Percentiles rank a stretch among this genome's conserved stretches.
Evolutionary conservation across 2,329 filamentous ascomycete genomes (phyloP).

Genomic region (Neodidymelliopsis sp.): DNA sequence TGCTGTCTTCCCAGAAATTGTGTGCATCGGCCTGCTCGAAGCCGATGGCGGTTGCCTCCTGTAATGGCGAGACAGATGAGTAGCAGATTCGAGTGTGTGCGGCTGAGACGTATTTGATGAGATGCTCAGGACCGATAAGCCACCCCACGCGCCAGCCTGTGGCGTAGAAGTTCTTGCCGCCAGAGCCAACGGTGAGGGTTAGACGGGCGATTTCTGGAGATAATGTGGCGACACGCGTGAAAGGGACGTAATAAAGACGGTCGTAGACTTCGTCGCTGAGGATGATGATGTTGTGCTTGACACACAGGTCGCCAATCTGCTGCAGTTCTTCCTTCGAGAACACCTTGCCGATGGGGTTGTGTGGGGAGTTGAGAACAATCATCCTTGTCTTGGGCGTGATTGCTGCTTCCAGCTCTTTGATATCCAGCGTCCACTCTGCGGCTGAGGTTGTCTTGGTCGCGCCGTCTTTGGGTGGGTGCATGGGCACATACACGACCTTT

Average conservation of each 20-base stretch:
- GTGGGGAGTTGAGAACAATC: conserved; percentile 88
- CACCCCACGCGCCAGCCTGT: conserved; percentile 98
- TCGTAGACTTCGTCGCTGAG: conserved; percentile 81
- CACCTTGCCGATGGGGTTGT: conserved; percentile 97
- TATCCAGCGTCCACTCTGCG: conserved; percentile 86
- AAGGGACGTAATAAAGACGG: conserved; percentile 91
- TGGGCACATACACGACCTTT: conserved; percentile 92
- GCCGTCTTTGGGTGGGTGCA: conserved; percentile 86
- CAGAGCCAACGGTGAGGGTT: conserved; percentile 92
- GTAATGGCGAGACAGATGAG: conserved; percentile 88
- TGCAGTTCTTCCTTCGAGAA: conserved; percentile 85
- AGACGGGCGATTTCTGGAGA: conserved; percentile 87
- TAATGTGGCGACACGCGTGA: conserved; percentile 89
- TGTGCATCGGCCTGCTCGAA: conserved; percentile 88
- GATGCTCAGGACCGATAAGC: conserved; percentile 85
- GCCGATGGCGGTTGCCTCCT: conserved; percentile 92
- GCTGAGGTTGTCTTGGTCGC: conserved; percentile 82
- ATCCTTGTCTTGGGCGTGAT: conserved; percentile 92
- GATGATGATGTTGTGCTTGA: conserved; percentile 93
- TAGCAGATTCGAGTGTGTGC: conserved; percentile 98
- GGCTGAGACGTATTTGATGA: conserved; percentile 90
- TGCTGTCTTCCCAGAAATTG: conserved; percentile 86
- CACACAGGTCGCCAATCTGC: conserved; percentile 86
- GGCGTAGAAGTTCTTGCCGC: conserved; percentile 97
- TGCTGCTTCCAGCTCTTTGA: conserved; percentile 79